A percentile compares a stretch with the other conserved stretches of the same genome.
Conservation (phyloP, 331 rosid species). For the Phaseolus coccineus region DNA sequence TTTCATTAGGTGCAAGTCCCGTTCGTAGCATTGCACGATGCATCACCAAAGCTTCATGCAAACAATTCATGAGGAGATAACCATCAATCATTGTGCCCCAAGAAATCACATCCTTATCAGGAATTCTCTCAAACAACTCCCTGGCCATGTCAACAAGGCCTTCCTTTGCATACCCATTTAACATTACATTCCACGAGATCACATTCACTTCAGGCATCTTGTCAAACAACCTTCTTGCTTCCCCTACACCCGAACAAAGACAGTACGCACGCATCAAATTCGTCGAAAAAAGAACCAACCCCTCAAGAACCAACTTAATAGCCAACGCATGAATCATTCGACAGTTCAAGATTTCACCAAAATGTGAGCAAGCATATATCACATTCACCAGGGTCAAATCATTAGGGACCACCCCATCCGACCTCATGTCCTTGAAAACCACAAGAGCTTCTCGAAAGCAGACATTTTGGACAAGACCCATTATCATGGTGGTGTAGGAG, state of each 20-base stretch:
- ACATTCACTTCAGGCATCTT: slow-evolving; percentile 71
- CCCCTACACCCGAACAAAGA: slow-evolving; percentile 62
- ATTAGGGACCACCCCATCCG: slow-evolving; percentile 62
- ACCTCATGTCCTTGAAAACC: slow-evolving; percentile 79
- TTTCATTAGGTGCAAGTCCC: slow-evolving; percentile 67
- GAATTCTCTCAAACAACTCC: slow-evolving; percentile 73
- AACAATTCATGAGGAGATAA: slow-evolving; percentile 62
- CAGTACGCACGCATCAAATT: slow-evolving; percentile 86
- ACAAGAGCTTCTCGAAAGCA: slow-evolving; percentile 69
- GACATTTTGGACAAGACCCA: slow-evolving; percentile 72
- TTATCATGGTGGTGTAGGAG: slow-evolving; percentile 88
- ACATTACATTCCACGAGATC: slow-evolving; percentile 88
- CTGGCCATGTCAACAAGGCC: slow-evolving; percentile 65
- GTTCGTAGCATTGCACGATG: slow-evolving; percentile 60
- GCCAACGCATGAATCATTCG: slow-evolving; percentile 71
- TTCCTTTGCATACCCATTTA: slow-evolving; percentile 80
- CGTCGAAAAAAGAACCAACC: slow-evolving; percentile 65
- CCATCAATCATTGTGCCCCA: slow-evolving; percentile 95
- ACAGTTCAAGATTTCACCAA: slow-evolving; percentile 69
- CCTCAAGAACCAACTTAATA: slow-evolving; percentile 57
- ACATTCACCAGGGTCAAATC: slow-evolving; percentile 77
- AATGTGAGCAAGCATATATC: slow-evolving; percentile 62
- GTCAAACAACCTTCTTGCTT: slow-evolving; percentile 69
- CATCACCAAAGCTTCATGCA: slow-evolving; percentile 71
- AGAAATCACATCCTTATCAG: slow-evolving; percentile 73